Evolutionary conservation across 139 green algal species (phyloP), one percentile per base, ranked within the genome.

Genomic region (Haematococcus lacustris): DNA sequence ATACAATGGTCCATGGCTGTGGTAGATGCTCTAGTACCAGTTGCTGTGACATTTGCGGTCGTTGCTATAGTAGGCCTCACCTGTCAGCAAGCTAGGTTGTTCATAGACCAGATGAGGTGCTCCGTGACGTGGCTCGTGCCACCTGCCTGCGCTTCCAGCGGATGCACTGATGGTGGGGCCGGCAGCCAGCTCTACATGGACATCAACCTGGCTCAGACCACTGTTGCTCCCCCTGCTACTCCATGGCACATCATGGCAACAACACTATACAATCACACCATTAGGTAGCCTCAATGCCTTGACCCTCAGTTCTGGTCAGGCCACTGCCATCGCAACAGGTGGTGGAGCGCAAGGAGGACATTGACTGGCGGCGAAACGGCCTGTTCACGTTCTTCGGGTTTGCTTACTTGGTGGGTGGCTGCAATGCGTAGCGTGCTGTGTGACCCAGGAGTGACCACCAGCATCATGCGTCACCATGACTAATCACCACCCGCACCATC

Each of bases 301-400:
- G 25, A 7, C 2, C 2, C 38, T 32, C 7, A 70, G 64, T 23
- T 25, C 4, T 70, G 34, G 7, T 7, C 64, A 51, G 34, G 21
- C 37, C n/a, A 35, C 3, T 57, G 9, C 5, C 7, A 25, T 28
- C 40, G 51, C 40, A 61, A 5, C 82, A 94, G 89, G 78, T 96
- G 2, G 78, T 97, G 7, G 91, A 97, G 81, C 47, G 81, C 81
- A 71, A 62, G 3, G 80, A 88, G 2, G 82, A 94, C 0, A 80
- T 97, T 17, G 91, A 97, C 80, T 92, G 82, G 82, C 86, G 75
- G 32, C 79, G 91, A 1, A 86, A 97, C 66, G 71, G 74, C 38
- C 79, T 91, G 21, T 97, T 95, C 63, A 82, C 77, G 43, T 73
- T 78, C 61, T 97, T 97, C 83, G 91, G 91, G 25, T 90, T 95